Conservation (phyloP, 2,329 filamentous ascomycete species). For the Ilyonectria destructans region DNA sequence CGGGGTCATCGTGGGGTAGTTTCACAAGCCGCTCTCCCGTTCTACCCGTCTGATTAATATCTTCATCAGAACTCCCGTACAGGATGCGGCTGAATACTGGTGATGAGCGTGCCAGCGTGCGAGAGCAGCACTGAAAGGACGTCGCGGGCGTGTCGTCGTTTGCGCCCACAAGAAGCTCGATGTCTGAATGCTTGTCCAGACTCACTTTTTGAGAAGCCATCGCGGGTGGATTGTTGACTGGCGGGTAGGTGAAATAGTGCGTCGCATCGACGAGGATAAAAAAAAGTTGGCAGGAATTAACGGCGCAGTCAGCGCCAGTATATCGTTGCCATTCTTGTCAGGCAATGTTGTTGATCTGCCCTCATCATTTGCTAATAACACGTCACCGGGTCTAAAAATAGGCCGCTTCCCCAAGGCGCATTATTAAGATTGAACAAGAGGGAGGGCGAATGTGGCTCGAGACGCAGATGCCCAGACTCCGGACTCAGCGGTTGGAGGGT, state of each 20-base stretch:
- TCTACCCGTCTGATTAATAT: constrained; percentile 1
- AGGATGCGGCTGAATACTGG: constrained; percentile 47
- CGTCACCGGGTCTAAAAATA: neutral
- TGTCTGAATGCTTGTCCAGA: constrained; percentile 19
- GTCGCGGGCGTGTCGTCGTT: constrained; percentile 4
- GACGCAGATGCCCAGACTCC: neutral
- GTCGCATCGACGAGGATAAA: neutral
- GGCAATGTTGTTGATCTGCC: neutral
- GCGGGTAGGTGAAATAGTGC: neutral
- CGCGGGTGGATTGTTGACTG: neutral
- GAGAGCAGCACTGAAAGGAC: constrained; percentile 47
- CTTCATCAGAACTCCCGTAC: constrained; percentile 44
- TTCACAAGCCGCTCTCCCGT: constrained; percentile 42
- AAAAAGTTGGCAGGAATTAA: neutral
- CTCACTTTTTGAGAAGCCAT: constrained; percentile 21
- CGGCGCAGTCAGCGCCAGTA: neutral
- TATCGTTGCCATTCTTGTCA: neutral
- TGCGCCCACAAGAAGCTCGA: constrained; percentile 10
- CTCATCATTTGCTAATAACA: neutral
- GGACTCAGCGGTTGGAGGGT: neutral
- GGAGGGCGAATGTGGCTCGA: neutral
- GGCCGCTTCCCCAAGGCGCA: neutral
- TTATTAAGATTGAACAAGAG: neutral
- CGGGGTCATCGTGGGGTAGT: constrained; percentile 51
- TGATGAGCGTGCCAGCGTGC: constrained; percentile 45